Conservation (phyloP, 257 asterid species). For the Dorcoceras hygrometricum region DNA sequence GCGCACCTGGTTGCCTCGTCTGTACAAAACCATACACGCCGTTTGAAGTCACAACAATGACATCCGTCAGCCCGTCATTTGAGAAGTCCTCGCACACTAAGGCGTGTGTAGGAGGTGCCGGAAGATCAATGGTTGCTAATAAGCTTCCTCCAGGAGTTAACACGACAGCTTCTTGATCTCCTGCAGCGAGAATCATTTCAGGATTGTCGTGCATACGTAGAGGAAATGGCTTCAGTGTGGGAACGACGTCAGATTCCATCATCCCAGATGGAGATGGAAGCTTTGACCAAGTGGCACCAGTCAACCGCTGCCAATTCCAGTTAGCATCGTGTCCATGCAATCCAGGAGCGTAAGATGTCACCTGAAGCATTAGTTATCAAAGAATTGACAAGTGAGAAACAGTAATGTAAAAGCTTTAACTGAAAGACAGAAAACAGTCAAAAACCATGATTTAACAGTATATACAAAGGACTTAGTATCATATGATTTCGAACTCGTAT, state of each 20-base stretch:
- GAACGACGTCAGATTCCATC: constrained; percentile 69
- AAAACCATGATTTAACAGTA: neutral
- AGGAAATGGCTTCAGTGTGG: constrained; percentile 76
- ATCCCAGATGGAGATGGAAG: constrained; percentile 84
- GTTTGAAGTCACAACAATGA: constrained; percentile 66
- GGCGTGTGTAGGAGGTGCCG: constrained; percentile 84
- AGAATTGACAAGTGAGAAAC: neutral
- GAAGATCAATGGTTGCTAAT: constrained; percentile 63
- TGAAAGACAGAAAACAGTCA: neutral
- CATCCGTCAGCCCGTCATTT: constrained; percentile 79
- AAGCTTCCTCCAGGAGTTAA: constrained; percentile 85
- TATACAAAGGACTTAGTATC: neutral
- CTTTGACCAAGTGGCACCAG: constrained; percentile 96
- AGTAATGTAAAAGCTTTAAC: neutral
- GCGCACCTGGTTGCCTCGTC: constrained; percentile 96
- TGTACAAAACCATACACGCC: constrained; percentile 95
- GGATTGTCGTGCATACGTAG: constrained; percentile 70
- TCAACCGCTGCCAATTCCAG: constrained; percentile 91
- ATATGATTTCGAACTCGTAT: neutral
- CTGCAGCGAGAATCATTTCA: constrained; percentile 84
- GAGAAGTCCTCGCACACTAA: constrained; percentile 80
- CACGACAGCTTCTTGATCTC: constrained; percentile 86
- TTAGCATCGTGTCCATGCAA: constrained; percentile 75
- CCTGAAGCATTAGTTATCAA: constrained; percentile 39
- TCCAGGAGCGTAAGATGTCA: constrained; percentile 94